A percentile compares a stretch with the other conserved stretches of the same genome.
Conservation (phyloP, 371 early-diverging fungal species). For the Parasitella parasitica region DNA sequence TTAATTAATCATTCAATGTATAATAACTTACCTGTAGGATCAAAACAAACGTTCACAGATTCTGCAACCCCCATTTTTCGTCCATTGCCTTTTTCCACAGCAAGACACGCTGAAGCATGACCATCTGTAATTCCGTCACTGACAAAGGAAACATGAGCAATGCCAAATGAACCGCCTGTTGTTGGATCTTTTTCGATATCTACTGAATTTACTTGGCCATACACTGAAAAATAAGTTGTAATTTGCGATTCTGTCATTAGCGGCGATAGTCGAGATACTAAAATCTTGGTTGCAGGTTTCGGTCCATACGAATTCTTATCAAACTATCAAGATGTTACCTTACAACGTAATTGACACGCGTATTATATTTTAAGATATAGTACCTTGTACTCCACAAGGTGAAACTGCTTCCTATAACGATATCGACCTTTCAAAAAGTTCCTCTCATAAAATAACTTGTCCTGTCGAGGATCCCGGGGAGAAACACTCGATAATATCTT, state of each 20-base stretch:
- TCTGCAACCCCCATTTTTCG: constrained; percentile 54
- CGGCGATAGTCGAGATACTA: constrained; percentile 43
- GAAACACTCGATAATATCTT: not conserved
- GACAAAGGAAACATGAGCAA: constrained; percentile 55
- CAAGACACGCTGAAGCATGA: constrained; percentile 38
- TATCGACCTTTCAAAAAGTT: constrained; percentile 18
- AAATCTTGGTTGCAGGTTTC: constrained; percentile 30
- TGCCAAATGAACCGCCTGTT: constrained; percentile 56
- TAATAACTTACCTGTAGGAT: constrained; percentile 47
- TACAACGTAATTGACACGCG: not conserved
- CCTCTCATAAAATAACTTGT: constrained; percentile 30
- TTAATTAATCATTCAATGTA: not conserved
- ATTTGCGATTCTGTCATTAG: constrained; percentile 47
- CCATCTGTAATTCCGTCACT: constrained; percentile 29
- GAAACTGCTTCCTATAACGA: constrained; percentile 16
- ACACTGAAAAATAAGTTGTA: constrained; percentile 53
- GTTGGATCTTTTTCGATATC: constrained; percentile 53
- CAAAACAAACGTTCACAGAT: constrained; percentile 61
- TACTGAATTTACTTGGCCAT: constrained; percentile 52
- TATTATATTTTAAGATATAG: not conserved
- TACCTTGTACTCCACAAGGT: constrained; percentile 36
- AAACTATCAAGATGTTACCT: constrained; percentile 15
- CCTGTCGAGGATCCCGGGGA: constrained; percentile 45
- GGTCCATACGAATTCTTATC: constrained; percentile 43
- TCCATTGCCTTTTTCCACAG: constrained; percentile 62